Evolutionary conservation across 2,329 filamentous ascomycete genomes (phyloP).

Genomic region (Monosporascus ibericus): DNA sequence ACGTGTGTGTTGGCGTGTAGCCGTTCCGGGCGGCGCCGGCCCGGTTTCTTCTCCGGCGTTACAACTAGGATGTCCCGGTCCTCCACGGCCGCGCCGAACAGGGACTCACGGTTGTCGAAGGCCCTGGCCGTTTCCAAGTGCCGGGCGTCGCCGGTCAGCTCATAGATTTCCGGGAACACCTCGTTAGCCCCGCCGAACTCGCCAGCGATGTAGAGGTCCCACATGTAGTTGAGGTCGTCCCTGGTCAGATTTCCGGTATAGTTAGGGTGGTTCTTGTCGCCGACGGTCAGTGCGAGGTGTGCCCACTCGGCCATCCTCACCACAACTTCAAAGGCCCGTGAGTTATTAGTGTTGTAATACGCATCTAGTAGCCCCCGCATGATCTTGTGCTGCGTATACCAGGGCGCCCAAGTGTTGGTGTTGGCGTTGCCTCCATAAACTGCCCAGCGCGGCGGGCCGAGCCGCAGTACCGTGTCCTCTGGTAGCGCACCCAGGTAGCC

Average conservation of each 20-base stretch:
- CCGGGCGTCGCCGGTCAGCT: slow-evolving; percentile 21
- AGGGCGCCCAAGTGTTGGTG: slow-evolving; percentile 27
- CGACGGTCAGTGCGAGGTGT: slow-evolving; percentile 25
- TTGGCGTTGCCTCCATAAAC: slow-evolving; percentile 21
- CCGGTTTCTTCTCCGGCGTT: slow-evolving; percentile 19
- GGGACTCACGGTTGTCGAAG: slow-evolving; percentile 26
- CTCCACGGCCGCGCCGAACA: slow-evolving; percentile 24
- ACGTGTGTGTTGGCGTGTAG: slow-evolving; percentile 27
- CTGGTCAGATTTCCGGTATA: slow-evolving; percentile 25
- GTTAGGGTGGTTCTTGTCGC: slow-evolving; percentile 26
- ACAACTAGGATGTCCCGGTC: slow-evolving; percentile 25
- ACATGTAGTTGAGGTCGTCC: slow-evolving; percentile 29
- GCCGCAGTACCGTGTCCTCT: slow-evolving; percentile 25
- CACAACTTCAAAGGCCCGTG: slow-evolving; percentile 21
- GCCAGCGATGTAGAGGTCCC: slow-evolving; percentile 27
- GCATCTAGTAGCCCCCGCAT: slow-evolving; percentile 27
- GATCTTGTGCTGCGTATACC: slow-evolving; percentile 30
- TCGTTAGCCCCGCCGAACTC: slow-evolving; percentile 27
- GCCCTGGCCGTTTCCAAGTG: slow-evolving; percentile 24
- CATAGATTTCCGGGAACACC: slow-evolving; percentile 26
- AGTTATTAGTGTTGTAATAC: slow-evolving; percentile 28
- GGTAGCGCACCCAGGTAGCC: slow-evolving; percentile 27
- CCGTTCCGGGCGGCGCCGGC: slow-evolving; percentile 20
- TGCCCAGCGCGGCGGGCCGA: slow-evolving; percentile 27
- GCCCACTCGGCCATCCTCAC: slow-evolving; percentile 28